Percentiles rank a stretch among this genome's conserved stretches.
Evolutionary conservation across 2,329 filamentous ascomycete genomes (phyloP).

Genomic region (Podosphaera aphanis): DNA sequence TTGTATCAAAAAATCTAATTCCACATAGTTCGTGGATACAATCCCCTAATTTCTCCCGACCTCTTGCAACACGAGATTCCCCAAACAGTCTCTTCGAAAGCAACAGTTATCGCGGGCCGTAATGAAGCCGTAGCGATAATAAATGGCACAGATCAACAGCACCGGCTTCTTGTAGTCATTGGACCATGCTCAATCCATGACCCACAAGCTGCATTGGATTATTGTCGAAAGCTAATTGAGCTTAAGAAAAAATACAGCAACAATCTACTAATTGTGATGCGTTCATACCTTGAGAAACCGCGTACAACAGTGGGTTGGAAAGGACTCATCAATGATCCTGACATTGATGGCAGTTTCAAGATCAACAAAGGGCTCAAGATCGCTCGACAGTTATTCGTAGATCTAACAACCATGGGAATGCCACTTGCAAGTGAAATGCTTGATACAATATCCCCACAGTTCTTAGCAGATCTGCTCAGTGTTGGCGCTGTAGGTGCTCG

Average conservation of each 20-base stretch:
- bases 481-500: conserved; percentile 87
- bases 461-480: conserved; percentile 84
- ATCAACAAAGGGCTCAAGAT: conserved; percentile 91
- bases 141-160: conserved; percentile 30
- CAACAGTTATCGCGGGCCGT: conserved; percentile 35
- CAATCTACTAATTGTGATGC: conserved; percentile 89
- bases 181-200: conserved; percentile 97
- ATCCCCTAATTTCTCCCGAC: conserved; percentile 76
- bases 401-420: conserved; percentile 80
- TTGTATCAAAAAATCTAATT: neutral
- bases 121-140: conserved; percentile 46
- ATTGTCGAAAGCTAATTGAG: conserved; percentile 63
- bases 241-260: conserved; percentile 73
- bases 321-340: conserved; percentile 92
- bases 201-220: conserved; percentile 69
- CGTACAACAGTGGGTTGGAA: conserved; percentile 98
- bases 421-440: conserved; percentile 94
- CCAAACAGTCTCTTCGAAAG: conserved; percentile 20
- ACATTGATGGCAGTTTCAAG: conserved; percentile 95
- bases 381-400: conserved; percentile 75
- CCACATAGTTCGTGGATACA: conserved; percentile 62
- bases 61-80: conserved; percentile 85
- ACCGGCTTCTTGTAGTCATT: conserved; percentile 51
- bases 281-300: conserved; percentile 94
- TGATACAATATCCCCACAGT: conserved; percentile 94